phyloP scores from a whole-genome alignment of 1,284 basidiomycete species.

The Heterobasidion irregulare region DNA sequence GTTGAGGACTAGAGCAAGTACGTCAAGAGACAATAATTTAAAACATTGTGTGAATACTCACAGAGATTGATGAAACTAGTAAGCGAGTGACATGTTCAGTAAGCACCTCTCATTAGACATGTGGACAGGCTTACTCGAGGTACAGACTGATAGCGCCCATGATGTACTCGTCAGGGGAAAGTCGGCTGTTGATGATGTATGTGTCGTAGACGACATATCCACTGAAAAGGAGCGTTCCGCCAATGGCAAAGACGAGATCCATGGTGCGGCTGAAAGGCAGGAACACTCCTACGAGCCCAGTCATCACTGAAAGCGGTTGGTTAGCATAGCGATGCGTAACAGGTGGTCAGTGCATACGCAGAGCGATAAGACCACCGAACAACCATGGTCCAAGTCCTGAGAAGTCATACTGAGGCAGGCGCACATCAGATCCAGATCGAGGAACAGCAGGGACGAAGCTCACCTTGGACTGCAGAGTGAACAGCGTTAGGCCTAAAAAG shows the following conservation, averaged over 20 bases:
- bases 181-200: slow-evolving; percentile 69
- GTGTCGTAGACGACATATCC: slow-evolving; percentile 85
- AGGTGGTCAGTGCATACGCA: slow-evolving; percentile 33
- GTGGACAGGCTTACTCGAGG: slow-evolving; percentile 50
- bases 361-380: slow-evolving; percentile 67
- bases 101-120: background rate
- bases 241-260: slow-evolving; percentile 72
- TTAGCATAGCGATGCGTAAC: background rate
- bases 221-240: slow-evolving; percentile 78
- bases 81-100: too few species aligned
- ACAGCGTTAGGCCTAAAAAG: slow-evolving; percentile 81
- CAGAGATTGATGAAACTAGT: slow-evolving; percentile 59
- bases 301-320: slow-evolving; percentile 45
- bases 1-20: slow-evolving; percentile 40
- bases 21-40: too few species aligned
- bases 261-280: slow-evolving; percentile 71
- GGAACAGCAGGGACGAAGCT: background rate
- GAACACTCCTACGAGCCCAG: slow-evolving; percentile 71
- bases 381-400: slow-evolving; percentile 79
- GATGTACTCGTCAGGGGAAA: slow-evolving; percentile 86
- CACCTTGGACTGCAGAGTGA: slow-evolving; percentile 80
- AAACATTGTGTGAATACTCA: background rate
- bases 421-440: background rate
- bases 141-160: slow-evolving; percentile 82
- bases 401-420: slow-evolving; percentile 66